Evolutionary conservation across 2,329 filamentous ascomycete genomes (phyloP), one percentile per base, ranked within the genome.

Genomic region (Lachnellula subtilissima): DNA sequence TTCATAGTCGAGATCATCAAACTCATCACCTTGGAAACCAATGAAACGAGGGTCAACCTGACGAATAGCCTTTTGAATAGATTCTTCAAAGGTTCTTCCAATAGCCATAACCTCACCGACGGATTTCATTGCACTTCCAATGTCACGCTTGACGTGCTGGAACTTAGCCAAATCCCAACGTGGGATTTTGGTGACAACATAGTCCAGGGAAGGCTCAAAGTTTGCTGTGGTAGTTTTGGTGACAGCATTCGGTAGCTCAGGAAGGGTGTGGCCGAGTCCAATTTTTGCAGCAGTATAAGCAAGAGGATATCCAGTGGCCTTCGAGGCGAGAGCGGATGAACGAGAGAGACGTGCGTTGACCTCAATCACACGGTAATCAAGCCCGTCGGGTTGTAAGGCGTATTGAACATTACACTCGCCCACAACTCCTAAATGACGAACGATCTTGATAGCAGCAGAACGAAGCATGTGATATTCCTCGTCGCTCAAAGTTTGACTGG

Each of bases 391-490:
- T 74, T 97, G 91, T 61, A 99, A 84, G 62, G 92, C 92, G 74
- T 99, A 99, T 76, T 97, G 93, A 36, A 97, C 92, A 73, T 99
- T 99, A 76, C 94, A 99, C 78, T 99, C 94, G 73, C 94, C 94
- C 48, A 97, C 93, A 50, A 99, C 94, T 65, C 93, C 93, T 63
- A 99, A 81, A 74, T 99, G 94, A 61, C 94, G 88, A 67, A 99
- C 89, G 69, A 99, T 97, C 81, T 97, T 97, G 79, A 97, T 97
- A 48, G 94, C 91, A 61, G 94, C 92, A 43, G 91, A 91, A 68
- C 94, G 91, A 66, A 99, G 89, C 94, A 99, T 97, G 79, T 99
- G 92, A 74, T 97, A 99, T 75, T 99, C 94, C 78, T 97, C 94
- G 67, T 99, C 94, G 69, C 89, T 96, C 69, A 99, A 80, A 23